Base-by-base conservation (phyloP, 192 early-diverging fungal species). In the Pilaira anomala region DNA sequence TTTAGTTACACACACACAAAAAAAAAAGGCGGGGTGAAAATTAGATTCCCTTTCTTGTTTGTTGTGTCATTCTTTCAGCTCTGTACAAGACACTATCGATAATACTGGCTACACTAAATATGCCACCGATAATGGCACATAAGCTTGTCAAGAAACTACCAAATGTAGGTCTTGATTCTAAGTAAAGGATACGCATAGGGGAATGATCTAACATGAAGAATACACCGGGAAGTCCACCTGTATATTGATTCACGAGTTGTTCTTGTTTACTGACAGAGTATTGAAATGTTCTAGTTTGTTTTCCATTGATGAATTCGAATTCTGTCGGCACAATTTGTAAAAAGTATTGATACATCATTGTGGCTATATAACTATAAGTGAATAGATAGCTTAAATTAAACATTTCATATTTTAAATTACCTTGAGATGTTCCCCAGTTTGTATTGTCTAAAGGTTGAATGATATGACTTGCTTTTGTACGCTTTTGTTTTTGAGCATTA, bases 191-290 rank as follows among this genome's bases (percentile, higher is more conserved):
- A 49, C 89, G 82, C 95, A 98, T 96, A 13, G 95, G 94, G 39
- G 94, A 94, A 63, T 96, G 96, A 40, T 98, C 95, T 72, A 86
- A 91, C 69, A 91, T 88, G 73, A 98, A 90, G 67, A 92, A 94
- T 44, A 98, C 83, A 51, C 60, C 60, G 12, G 68, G 68, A 41
- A 69, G 48, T 30, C 67, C 67, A 22, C 61, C 64, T 33, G 13
- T 24, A 9, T 44, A 13, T 22, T 58, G 46, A 7, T 36, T 13
- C 7, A 89, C 66, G 52, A 88, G 80, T 25, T 85, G 78, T 52
- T 90, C 85, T 72, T 92, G 88, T 74, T 95, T 91, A 7, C 95
- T 98, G 7, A 88, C 92, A 30, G 95, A 93, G 69, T 92, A 97
- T 77, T 98, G 94, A 76, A 96, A 97, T 2, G 94, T 93, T 63